Evolutionary conservation across 2,329 filamentous ascomycete genomes (phyloP), one percentile per base, ranked within the genome.

Genomic region (Aureobasidium namibiae): DNA sequence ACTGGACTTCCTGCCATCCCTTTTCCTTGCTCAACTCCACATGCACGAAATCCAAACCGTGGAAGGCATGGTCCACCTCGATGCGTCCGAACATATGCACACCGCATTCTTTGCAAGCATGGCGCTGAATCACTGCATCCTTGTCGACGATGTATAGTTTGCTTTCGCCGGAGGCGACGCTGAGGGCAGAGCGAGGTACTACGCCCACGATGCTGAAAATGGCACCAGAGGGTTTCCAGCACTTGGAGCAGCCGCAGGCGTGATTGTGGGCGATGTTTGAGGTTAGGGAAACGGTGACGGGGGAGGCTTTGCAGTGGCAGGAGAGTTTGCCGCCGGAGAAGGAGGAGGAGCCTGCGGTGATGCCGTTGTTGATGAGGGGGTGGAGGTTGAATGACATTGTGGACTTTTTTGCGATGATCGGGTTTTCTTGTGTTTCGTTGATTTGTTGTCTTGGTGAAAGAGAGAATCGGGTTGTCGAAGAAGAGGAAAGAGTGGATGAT

Each of bases 1-100:
- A 88, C 67, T 87, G 84, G 7, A 84, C 84, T 73, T 86, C 85
- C 72, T 88, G 84, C 84, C 85, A 88, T n/a, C 84, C 84, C 68
- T 80, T 76, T 58, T 79, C 29, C 53, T 79, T 73, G 18, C 78
- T 81, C 45, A 88, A 73, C 72, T 88, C 85, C 1, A 75, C 76
- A 70, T 88, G 85, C 11, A 88, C 82, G 68, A 88, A 88, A 68
- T 86, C 84, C n/a, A 88, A 75, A 0, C 85, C 85, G 69, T 83
- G 81, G 76, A 88, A 88, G 0, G 84, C 73, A 67, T 88, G 85
- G 1, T 84, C 81, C 62, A 75, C 77, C 65, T 84, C 81, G 65
- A 88, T 87, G 49, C 83, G 81, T 23, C 85, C 85, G 66, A 76
- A 88, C 66, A 88, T 61, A 67, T 86, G 83, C 14, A 81, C 79